Percentiles rank a stretch among this genome's conserved stretches.
Evolutionary conservation across 1,139 yeast genomes (phyloP).

Genomic region (Taphrina pruni): DNA sequence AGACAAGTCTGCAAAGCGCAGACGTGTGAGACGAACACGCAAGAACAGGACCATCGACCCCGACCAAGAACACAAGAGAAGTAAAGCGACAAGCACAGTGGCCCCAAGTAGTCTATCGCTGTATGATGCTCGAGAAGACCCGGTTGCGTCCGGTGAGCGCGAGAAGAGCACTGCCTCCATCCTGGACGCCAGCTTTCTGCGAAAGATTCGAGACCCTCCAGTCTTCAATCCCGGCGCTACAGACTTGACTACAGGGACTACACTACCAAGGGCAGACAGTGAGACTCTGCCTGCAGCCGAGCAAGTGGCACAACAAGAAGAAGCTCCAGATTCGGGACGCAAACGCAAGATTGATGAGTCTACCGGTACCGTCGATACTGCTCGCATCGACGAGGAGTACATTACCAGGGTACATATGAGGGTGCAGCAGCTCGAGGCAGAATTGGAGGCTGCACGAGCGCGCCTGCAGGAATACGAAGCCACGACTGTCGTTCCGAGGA

Average conservation of each 20-base stretch:
- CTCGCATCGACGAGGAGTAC: conserved; percentile 18
- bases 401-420: conserved; percentile 1
- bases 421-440: conserved; percentile 17
- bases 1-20: neutral
- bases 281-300: neutral
- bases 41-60: neutral
- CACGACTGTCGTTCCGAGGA: neutral
- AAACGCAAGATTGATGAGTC: conserved; percentile 7
- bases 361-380: neutral
- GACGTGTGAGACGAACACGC: neutral
- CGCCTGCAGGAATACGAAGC: conserved; percentile 16
- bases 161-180: neutral
- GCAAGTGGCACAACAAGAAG: neutral
- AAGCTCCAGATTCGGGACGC: neutral
- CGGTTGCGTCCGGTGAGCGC: neutral
- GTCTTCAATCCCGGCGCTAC: neutral
- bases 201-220: neutral
- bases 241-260: neutral
- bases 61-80: neutral
- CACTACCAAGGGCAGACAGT: neutral
- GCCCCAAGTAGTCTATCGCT: neutral
- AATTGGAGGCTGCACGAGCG: conserved; percentile 22
- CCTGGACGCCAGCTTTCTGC: conserved; percentile 13
- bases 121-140: neutral
- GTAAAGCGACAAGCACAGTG: neutral